Conservation (phyloP, 1,284 basidiomycete species). For the Entoloma clypeatum region DNA sequence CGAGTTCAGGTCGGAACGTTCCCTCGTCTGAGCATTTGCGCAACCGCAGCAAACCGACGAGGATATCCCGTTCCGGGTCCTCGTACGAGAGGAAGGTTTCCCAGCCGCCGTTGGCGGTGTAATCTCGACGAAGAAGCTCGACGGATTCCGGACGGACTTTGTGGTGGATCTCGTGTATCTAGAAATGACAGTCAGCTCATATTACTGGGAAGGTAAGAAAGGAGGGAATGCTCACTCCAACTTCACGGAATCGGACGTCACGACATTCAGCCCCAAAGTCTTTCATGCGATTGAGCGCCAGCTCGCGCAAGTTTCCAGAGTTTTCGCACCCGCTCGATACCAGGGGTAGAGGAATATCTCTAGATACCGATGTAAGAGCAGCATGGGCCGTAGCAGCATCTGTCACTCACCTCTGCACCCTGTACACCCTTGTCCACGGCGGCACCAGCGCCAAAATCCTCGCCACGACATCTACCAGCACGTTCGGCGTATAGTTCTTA, state of each 20-base stretch:
- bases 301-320: slow-evolving; percentile 92
- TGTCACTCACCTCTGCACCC: slow-evolving; percentile 78
- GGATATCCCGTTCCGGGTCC: slow-evolving; percentile 95
- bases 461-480: slow-evolving; percentile 95
- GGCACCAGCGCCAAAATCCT: slow-evolving; percentile 95
- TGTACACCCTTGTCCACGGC: slow-evolving; percentile 98
- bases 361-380: slow-evolving; percentile 32
- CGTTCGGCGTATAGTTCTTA: slow-evolving; percentile 99
- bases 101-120: slow-evolving; percentile 97
- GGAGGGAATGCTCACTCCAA: slow-evolving; percentile 67
- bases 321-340: slow-evolving; percentile 98
- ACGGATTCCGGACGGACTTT: slow-evolving; percentile 95
- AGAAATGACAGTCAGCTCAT: slow-evolving; percentile 12
- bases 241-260: slow-evolving; percentile 97
- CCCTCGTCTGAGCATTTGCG: slow-evolving; percentile 96
- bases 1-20: slow-evolving; percentile 92
- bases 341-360: slow-evolving; percentile 94
- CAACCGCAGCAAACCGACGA: slow-evolving; percentile 89
- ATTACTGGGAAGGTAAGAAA: slow-evolving; percentile 5
- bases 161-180: slow-evolving; percentile 99
- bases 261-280: slow-evolving; percentile 98
- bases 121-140: slow-evolving; percentile 96
- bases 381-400: slow-evolving; percentile 1
- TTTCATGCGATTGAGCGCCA: slow-evolving; percentile 97
- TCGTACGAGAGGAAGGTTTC: slow-evolving; percentile 99